These are phyloP conservation scores for Isoetes taiwanensis DNA, from an alignment of 75 land plant genomes.

Conservation along the genomic window DNA sequence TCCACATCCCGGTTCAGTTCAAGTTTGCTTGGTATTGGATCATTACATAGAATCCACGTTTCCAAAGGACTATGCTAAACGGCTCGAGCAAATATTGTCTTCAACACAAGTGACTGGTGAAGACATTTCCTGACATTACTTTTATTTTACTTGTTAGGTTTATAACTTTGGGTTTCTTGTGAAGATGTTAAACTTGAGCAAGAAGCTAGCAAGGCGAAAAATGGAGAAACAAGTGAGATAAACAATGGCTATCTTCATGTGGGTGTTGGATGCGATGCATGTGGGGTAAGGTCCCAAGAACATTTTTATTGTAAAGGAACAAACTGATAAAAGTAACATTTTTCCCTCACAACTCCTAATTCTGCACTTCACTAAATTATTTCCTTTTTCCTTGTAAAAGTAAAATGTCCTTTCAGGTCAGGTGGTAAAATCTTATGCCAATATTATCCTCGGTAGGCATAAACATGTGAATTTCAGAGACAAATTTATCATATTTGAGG, in stretches of 20 bases:
- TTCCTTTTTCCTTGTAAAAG: too few relatives aligned
- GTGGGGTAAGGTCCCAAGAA: conserved; percentile 48
- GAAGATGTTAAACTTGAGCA: not conserved
- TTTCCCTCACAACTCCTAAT: too few relatives aligned
- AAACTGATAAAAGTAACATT: not conserved
- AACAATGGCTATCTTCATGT: conserved; percentile 21
- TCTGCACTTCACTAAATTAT: not conserved
- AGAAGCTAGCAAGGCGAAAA: not conserved
- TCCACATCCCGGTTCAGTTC: conserved; percentile 39
- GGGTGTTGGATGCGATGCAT: conserved; percentile 62
- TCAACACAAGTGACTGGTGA: not conserved
- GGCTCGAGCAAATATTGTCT: not conserved
- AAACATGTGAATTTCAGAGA: too few relatives aligned
- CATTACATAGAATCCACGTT: conserved; percentile 34
- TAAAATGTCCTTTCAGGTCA: too few relatives aligned
- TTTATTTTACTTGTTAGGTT: not conserved
- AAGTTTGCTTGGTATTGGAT: conserved; percentile 54
- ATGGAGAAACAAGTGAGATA: not conserved
- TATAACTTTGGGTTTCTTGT: not conserved
- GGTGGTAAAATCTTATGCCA: too few relatives aligned
- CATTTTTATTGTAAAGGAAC: not conserved
- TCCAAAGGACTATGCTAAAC: conserved; percentile 10
- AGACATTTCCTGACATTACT: not conserved
- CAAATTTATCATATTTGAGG: too few relatives aligned
- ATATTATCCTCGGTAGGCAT: too few relatives aligned